phyloP scores from a whole-genome alignment of 331 rosid species.

The Rosa hybrid region DNA sequence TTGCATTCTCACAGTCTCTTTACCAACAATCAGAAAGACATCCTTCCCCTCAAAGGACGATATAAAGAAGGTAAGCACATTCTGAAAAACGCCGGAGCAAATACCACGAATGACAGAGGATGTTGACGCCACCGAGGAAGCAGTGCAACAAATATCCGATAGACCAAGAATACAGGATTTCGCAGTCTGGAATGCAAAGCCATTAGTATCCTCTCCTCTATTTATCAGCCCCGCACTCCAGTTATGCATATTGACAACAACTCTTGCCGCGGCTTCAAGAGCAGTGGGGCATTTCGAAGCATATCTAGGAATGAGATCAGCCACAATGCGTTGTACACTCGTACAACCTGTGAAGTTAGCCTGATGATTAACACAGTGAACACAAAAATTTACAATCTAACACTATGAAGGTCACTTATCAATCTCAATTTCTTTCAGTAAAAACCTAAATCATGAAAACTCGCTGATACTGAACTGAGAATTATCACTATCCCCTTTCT shows the following conservation, averaged over 20 bases:
- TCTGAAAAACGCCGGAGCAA: constrained; percentile 75
- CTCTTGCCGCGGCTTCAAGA: constrained; percentile 82
- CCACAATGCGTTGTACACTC: constrained; percentile 84
- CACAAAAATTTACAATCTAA: constrained; percentile 8
- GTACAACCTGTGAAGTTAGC: constrained; percentile 62
- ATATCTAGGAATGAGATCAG: constrained; percentile 85
- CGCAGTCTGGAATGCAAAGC: constrained; percentile 79
- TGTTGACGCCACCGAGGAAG: constrained; percentile 62
- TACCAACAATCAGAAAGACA: constrained; percentile 52
- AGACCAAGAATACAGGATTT: constrained; percentile 71
- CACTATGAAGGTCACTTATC: not conserved
- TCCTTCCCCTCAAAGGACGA: constrained; percentile 70
- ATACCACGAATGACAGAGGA: constrained; percentile 78
- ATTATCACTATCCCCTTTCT: not conserved
- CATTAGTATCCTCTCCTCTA: constrained; percentile 65
- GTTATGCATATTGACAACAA: constrained; percentile 72
- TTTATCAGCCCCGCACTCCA: constrained; percentile 56
- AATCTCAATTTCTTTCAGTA: not conserved
- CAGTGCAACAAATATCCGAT: constrained; percentile 64
- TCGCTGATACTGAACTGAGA: not conserved
- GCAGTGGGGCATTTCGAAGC: constrained; percentile 85
- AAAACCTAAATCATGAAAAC: not conserved
- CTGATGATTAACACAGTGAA: constrained; percentile 26
- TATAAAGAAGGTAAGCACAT: constrained; percentile 63
- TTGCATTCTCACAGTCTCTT: constrained; percentile 57